These are phyloP conservation scores for Claviceps pazoutovae DNA, from an alignment of 2,329 filamentous ascomycete genomes.

Conservation along the genomic window DNA sequence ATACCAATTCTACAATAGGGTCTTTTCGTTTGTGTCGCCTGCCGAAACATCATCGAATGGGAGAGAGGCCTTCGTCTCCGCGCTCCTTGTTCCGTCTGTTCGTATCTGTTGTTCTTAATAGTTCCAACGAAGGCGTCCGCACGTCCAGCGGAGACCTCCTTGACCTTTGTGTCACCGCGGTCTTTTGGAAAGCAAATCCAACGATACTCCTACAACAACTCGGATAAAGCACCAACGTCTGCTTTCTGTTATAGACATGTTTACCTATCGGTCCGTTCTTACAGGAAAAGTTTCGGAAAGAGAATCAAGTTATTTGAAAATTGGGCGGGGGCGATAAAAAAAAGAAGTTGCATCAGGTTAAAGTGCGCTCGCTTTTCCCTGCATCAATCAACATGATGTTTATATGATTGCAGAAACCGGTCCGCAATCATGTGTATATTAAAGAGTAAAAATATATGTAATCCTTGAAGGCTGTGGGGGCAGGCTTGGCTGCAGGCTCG, in stretches of 20 bases:
- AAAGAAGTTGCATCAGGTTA: neutral
- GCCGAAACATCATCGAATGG: neutral
- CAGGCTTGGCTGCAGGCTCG: neutral
- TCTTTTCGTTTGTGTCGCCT: neutral
- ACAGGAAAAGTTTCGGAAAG: neutral
- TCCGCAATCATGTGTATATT: slow-evolving; percentile 1
- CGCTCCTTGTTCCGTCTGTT: neutral
- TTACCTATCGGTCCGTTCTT: neutral
- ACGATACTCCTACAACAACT: neutral
- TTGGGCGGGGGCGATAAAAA: neutral
- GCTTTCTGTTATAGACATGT: neutral
- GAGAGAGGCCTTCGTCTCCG: neutral
- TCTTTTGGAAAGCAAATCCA: neutral
- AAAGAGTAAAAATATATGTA: neutral
- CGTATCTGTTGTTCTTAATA: neutral
- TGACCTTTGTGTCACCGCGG: neutral
- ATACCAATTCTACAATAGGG: neutral
- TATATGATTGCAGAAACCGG: slow-evolving; percentile 1
- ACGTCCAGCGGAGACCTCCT: neutral
- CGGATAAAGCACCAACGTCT: neutral
- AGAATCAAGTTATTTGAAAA: neutral
- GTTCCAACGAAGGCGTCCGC: neutral
- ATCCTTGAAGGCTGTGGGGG: neutral
- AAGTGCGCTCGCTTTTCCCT: neutral
- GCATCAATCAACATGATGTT: neutral